Evolutionary conservation across 225 moss, liverwort and hornwort genomes (phyloP).

Genomic region (Pseudoscleropodium purum): DNA sequence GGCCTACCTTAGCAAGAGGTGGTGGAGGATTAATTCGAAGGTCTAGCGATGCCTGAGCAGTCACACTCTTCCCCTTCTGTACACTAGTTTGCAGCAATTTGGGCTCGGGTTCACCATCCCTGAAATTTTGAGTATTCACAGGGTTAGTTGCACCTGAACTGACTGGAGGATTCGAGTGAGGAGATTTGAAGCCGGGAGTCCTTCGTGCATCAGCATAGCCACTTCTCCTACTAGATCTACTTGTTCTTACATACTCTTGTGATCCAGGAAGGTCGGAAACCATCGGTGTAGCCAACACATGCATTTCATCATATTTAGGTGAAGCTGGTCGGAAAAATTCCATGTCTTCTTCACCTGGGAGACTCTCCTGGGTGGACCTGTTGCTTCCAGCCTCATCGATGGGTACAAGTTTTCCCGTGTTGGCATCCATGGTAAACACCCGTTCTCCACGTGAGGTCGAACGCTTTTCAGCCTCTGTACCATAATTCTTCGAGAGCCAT

Average conservation of each 20-base stretch:
- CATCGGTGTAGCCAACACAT: slow-evolving; percentile 55
- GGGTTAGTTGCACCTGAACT: slow-evolving; percentile 18
- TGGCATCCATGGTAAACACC: slow-evolving; percentile 88
- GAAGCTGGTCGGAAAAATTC: slow-evolving; percentile 76
- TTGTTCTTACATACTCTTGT: slow-evolving; percentile 16
- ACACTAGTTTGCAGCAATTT: not conserved
- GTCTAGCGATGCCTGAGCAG: not conserved
- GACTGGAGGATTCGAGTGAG: not conserved
- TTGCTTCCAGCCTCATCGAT: slow-evolving; percentile 52
- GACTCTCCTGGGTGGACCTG: slow-evolving; percentile 55
- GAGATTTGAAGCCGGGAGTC: not conserved
- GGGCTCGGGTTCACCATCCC: not conserved
- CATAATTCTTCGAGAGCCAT: slow-evolving; percentile 55
- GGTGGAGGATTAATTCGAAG: slow-evolving; percentile 13
- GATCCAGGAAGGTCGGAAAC: slow-evolving; percentile 27
- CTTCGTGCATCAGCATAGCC: not conserved
- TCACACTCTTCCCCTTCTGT: slow-evolving; percentile 2
- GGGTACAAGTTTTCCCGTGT: slow-evolving; percentile 90
- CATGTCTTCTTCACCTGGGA: slow-evolving; percentile 37
- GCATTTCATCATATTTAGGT: slow-evolving; percentile 91
- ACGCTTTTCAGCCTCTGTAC: slow-evolving; percentile 1
- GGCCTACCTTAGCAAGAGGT: slow-evolving; percentile 8
- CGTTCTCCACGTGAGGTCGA: slow-evolving; percentile 37
- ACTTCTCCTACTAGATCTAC: slow-evolving; percentile 3
- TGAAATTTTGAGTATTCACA: not conserved